Base-by-base conservation (phyloP, 2,329 filamentous ascomycete species). In the Chaetoscypha palmicola region DNA sequence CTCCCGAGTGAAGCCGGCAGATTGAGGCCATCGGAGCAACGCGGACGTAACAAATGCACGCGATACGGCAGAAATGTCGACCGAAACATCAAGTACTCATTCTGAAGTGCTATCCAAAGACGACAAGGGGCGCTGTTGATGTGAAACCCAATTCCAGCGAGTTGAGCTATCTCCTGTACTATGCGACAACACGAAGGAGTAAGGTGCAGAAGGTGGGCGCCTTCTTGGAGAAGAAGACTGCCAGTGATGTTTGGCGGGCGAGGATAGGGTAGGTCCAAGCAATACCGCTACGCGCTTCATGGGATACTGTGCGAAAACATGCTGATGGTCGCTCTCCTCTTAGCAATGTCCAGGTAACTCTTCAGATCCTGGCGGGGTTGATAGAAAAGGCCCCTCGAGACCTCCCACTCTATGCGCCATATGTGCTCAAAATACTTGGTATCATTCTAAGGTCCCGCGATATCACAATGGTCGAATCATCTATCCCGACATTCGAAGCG, bases 31-130 rank as follows among this genome's bases (percentile, higher is more conserved):
- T n/a, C n/a, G 17, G 19, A 38, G 36, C 20, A 30, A 32, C 39
- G 17, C 36, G 34, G 36, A 40, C 43, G 49, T 50, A 54, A 49
- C 55, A 54, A 60, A 83, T 83, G 79, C 73, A 83, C 61, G 72
- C 78, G 61, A 71, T 83, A 51, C 72, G 78, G 66, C 73, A 81
- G 59, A 79, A 73, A 66, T 81, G 78, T 66, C 87, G 91, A 48
- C 91, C 92, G 21, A 97, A 96, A 72, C 92, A 98, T 69, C 91
- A 97, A 75, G 86, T 96, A 57, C 73, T 97, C 49, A 83, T 96
- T 55, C 77, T 96, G 54, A 96, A 95, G 70, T 97, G 91, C 72
- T 98, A 96, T 66, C 92, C 92, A 31, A 84, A 85, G 56, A 90
- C 86, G 52, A 86, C 86, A 53, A 97, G 96, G 69, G 88, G 87